Evolutionary conservation across 352 stramenopile species (phyloP).

Genomic region (Phytophthora pluvialis): DNA sequence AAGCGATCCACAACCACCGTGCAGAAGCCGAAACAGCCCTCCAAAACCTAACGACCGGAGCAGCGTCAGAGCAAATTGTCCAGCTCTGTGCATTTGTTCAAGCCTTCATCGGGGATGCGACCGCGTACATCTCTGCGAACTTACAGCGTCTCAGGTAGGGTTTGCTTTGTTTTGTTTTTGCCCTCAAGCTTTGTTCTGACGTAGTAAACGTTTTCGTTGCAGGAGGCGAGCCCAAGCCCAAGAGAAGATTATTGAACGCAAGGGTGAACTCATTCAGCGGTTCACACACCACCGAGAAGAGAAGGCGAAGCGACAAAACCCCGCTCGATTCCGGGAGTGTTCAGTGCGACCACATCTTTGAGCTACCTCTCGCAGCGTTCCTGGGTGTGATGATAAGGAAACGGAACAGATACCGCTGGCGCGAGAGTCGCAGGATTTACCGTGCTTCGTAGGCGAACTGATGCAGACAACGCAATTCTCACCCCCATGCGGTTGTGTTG

Average conservation of each 20-base stretch:
- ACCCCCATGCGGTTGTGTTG: too few species aligned
- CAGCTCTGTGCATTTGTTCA: slow-evolving; percentile 37
- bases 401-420: too few species aligned
- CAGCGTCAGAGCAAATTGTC: slow-evolving; percentile 30
- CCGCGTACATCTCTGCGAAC: slow-evolving; percentile 29
- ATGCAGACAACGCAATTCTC: too few species aligned
- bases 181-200: slow-evolving; percentile 7
- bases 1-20: slow-evolving; percentile 15
- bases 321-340: slow-evolving; percentile 61
- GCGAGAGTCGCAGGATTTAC: too few species aligned
- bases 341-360: slow-evolving; percentile 40
- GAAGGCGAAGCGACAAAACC: slow-evolving; percentile 41
- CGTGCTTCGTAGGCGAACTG: too few species aligned
- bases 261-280: slow-evolving; percentile 59
- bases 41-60: slow-evolving; percentile 10
- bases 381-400: too few species aligned
- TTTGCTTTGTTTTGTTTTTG: slow-evolving; percentile 2
- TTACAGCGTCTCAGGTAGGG: slow-evolving; percentile 35
- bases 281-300: slow-evolving; percentile 71
- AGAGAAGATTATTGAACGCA: slow-evolving; percentile 65
- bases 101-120: slow-evolving; percentile 34
- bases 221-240: slow-evolving; percentile 49
- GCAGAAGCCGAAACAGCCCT: slow-evolving; percentile 23
- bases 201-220: slow-evolving; percentile 4
- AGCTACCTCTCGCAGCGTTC: neutral